These are phyloP conservation scores for Truncatella angustata DNA, from an alignment of 2,329 filamentous ascomycete species.

Conservation along the genomic window DNA sequence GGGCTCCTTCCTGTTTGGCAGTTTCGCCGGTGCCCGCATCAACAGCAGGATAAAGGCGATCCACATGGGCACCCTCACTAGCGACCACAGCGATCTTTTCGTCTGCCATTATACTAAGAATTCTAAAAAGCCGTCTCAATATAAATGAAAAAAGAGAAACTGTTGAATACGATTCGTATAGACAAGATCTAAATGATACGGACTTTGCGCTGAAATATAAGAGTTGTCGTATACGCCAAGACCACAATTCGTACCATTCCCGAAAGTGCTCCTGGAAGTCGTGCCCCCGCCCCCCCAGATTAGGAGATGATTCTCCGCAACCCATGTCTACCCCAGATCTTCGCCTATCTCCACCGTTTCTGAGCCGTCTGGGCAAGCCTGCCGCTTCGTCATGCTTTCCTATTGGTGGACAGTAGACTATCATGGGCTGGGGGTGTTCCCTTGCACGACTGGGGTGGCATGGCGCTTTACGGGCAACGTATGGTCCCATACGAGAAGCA, in stretches of 20 bases:
- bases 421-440: too few species aligned
- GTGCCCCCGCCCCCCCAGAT: neutral
- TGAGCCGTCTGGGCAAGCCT: neutral
- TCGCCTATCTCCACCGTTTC: neutral
- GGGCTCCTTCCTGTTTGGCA: slow-evolving; percentile 28
- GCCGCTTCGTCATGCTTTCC: neutral
- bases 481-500: too few species aligned
- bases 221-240: neutral
- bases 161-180: neutral
- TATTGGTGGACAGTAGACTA: slow-evolving; percentile 4
- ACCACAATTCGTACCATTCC: neutral
- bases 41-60: slow-evolving; percentile 14
- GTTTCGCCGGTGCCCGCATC: slow-evolving; percentile 26
- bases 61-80: neutral
- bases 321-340: slow-evolving; percentile 1
- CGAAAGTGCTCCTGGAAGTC: neutral
- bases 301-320: neutral
- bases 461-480: too few species aligned
- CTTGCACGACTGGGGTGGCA: too few species aligned
- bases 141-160: neutral
- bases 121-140: too few species aligned
- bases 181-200: neutral
- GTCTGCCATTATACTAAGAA: neutral
- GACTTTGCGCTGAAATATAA: too few species aligned
- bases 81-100: neutral